Conservation (phyloP, 768 basidiomycete genomes). For the Cystofilobasidium bisporidii region DNA sequence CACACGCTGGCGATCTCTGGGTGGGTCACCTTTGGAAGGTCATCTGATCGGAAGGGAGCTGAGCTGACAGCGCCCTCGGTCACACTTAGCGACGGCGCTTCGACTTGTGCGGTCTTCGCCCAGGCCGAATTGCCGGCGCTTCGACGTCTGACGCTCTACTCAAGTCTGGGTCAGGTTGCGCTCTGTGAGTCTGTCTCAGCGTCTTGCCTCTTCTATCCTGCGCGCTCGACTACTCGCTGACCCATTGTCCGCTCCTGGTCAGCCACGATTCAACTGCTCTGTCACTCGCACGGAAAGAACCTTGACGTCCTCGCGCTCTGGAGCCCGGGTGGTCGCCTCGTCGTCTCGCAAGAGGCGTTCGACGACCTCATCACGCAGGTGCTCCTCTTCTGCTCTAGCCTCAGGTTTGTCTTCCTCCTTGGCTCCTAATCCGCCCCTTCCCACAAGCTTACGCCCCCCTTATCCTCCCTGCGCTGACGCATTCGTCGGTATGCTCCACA, state of each 20-base stretch:
- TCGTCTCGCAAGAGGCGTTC: slow-evolving; percentile 3
- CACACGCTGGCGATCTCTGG: slow-evolving; percentile 24
- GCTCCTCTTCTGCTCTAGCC: background rate
- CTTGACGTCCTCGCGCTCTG: slow-evolving; percentile 11
- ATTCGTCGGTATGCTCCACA: background rate
- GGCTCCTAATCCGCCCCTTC: too few relatives aligned
- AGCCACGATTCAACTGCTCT: slow-evolving; percentile 10
- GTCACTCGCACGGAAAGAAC: slow-evolving; percentile 7
- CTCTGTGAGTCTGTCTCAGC: background rate
- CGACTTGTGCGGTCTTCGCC: slow-evolving; percentile 7
- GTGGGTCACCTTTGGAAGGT: background rate
- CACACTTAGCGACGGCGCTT: background rate
- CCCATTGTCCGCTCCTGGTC: background rate
- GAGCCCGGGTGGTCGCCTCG: background rate
- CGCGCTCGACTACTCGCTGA: background rate
- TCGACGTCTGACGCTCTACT: slow-evolving; percentile 18
- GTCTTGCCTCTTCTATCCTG: background rate
- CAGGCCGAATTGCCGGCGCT: slow-evolving; percentile 10
- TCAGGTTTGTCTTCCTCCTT: background rate
- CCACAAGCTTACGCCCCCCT: too few relatives aligned
- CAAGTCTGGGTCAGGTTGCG: background rate
- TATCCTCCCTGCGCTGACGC: background rate
- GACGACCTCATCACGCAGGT: background rate
- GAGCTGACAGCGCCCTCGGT: background rate
- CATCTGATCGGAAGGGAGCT: too few relatives aligned